phyloP scores from a whole-genome alignment of 768 basidiomycete species.

The Strobilomyces confusus region DNA sequence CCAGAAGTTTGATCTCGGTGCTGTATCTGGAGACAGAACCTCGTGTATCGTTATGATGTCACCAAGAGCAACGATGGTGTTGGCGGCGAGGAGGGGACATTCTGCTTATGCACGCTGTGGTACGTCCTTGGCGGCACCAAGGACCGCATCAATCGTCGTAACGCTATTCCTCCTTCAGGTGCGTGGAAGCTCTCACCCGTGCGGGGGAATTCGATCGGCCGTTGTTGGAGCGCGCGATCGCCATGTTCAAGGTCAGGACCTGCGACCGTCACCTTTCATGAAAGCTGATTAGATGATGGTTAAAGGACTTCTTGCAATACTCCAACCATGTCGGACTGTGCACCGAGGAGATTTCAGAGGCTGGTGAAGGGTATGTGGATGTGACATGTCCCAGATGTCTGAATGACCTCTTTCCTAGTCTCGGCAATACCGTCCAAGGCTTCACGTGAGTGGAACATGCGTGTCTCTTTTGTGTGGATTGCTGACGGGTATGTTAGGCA shows the following conservation, averaged over 20 bases:
- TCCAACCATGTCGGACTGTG: conserved; percentile 86
- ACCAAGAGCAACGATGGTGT: conserved; percentile 86
- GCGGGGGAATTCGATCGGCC: conserved; percentile 74
- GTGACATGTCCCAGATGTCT: neutral
- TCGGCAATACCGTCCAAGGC: conserved; percentile 86
- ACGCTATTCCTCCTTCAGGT: conserved; percentile 42
- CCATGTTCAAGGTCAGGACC: conserved; percentile 82
- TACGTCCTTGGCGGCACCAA: conserved; percentile 27
- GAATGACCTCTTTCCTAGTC: conserved; percentile 35
- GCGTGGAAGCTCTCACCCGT: conserved; percentile 83
- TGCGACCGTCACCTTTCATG: neutral
- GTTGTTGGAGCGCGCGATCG: conserved; percentile 62
- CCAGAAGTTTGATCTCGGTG: neutral
- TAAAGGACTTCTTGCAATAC: conserved; percentile 72
- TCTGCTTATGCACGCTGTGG: conserved; percentile 87
- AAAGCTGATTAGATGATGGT: neutral
- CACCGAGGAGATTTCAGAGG: conserved; percentile 80
- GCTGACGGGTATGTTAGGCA: conserved; percentile 42
- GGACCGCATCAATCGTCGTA: neutral
- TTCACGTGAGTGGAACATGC: conserved; percentile 61
- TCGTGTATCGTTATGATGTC: conserved; percentile 89
- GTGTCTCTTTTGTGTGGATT: neutral
- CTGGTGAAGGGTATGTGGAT: conserved; percentile 69
- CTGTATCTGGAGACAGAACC: conserved; percentile 45
- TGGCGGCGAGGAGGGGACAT: conserved; percentile 93